phyloP scores from a whole-genome alignment of 73 alveolate genomes.

The Diophrys appendiculata region DNA sequence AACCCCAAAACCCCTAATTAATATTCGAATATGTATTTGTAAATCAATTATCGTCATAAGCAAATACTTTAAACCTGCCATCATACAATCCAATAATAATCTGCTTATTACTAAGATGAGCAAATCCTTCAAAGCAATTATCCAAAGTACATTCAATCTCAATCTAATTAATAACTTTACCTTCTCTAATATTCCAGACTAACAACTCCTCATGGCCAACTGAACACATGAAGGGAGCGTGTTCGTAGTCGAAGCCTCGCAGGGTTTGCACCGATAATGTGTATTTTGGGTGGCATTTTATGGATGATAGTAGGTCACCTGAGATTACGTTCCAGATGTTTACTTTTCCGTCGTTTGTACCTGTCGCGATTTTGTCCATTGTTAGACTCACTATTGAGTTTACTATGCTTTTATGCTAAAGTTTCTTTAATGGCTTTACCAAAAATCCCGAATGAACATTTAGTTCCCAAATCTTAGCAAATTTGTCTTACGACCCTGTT shows the following conservation, averaged over 20 bases:
- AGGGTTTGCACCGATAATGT: neutral
- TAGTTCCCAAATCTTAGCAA: neutral
- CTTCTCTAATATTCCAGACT: neutral
- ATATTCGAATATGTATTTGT: too few species aligned
- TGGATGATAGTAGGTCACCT: neutral
- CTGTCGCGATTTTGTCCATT: neutral
- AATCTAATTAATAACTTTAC: neutral
- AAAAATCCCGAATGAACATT: neutral
- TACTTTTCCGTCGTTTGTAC: neutral
- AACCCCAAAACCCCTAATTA: too few species aligned
- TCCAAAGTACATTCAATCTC: neutral
- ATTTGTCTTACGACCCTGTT: neutral
- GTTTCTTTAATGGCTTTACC: neutral
- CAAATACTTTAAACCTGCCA: neutral
- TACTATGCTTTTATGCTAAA: neutral
- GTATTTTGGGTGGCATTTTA: neutral
- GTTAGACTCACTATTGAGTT: neutral
- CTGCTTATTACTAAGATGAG: neutral
- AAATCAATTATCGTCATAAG: too few species aligned
- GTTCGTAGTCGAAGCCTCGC: neutral
- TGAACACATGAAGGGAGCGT: neutral
- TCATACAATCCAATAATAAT: neutral
- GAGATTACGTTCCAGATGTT: neutral
- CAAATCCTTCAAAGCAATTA: neutral
- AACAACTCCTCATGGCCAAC: neutral